A percentile compares a stretch with the other conserved stretches of the same genome.
phyloP scores from a whole-genome alignment of 2,329 filamentous ascomycete genomes.

The Fusarium acutatum region DNA sequence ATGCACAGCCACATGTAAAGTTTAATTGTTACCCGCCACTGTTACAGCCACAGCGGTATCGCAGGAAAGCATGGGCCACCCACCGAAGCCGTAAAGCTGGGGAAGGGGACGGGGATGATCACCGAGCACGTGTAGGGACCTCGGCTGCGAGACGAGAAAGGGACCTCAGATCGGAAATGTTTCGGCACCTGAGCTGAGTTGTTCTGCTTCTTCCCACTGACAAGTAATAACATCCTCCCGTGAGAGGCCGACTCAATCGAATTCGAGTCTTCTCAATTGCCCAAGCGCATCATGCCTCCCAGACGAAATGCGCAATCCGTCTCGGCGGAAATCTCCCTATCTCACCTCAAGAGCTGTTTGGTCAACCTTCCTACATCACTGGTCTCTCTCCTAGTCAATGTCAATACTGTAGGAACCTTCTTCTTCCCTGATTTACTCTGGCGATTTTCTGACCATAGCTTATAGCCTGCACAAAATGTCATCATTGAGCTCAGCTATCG shows the following conservation, averaged over 20 bases:
- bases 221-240: slow-evolving; percentile 13
- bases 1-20: slow-evolving; percentile 36
- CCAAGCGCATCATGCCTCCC: slow-evolving; percentile 53
- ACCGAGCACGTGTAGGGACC: slow-evolving; percentile 49
- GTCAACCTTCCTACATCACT: slow-evolving; percentile 90
- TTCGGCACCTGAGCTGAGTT: slow-evolving; percentile 18
- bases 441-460: slow-evolving; percentile 9
- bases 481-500: slow-evolving; percentile 87
- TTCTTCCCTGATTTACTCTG: background rate
- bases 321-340: slow-evolving; percentile 83
- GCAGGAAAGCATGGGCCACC: slow-evolving; percentile 1
- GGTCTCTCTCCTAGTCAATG: slow-evolving; percentile 84
- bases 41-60: background rate
- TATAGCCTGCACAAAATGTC: slow-evolving; percentile 90
- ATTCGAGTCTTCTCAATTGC: background rate
- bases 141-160: slow-evolving; percentile 42
- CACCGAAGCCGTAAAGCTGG: slow-evolving; percentile 7
- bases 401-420: slow-evolving; percentile 77
- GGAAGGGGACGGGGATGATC: slow-evolving; percentile 37
- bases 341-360: slow-evolving; percentile 91
- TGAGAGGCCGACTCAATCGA: background rate
- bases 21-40: slow-evolving; percentile 43
- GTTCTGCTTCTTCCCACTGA: slow-evolving; percentile 11
- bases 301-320: slow-evolving; percentile 68
- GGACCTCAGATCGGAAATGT: slow-evolving; percentile 29